These are phyloP conservation scores for Graphiopsis chlorocephala DNA, from an alignment of 2,329 filamentous ascomycete genomes.

Conservation along the genomic window DNA sequence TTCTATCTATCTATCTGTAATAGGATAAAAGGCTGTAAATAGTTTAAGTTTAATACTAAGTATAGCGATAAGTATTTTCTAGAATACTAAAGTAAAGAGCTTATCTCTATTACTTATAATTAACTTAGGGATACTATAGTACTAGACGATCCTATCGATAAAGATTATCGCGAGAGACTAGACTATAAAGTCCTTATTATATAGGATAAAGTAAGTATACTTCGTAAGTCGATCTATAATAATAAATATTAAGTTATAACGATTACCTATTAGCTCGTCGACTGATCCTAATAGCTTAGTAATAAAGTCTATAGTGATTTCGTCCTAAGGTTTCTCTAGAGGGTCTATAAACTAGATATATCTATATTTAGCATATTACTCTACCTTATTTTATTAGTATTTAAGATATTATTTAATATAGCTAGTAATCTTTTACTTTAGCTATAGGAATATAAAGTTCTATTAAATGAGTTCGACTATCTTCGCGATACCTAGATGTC, in stretches of 20 bases:
- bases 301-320: conserved; percentile 13
- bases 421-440: background rate
- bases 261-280: background rate
- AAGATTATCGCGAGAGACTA: background rate
- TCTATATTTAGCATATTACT: conserved; percentile 2
- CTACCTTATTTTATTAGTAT: background rate
- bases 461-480: conserved; percentile 3
- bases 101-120: conserved; percentile 13
- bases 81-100: conserved; percentile 11
- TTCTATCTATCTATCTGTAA: conserved; percentile 7
- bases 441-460: background rate
- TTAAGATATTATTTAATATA: background rate
- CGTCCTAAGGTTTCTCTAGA: background rate
- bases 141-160: background rate
- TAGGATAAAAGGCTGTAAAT: conserved; percentile 1
- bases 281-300: conserved; percentile 4
- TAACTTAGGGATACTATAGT: conserved; percentile 2
- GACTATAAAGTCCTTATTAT: background rate
- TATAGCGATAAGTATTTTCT: conserved; percentile 3
- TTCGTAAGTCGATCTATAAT: conserved; percentile 1
- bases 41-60: conserved; percentile 2
- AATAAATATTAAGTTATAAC: background rate
- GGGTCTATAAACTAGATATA: conserved; percentile 2
- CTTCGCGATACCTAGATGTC: background rate
- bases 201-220: conserved; percentile 7